phyloP scores from a whole-genome alignment of 2,329 filamentous ascomycete species.

The Phaeophleospora eucalypticola region DNA sequence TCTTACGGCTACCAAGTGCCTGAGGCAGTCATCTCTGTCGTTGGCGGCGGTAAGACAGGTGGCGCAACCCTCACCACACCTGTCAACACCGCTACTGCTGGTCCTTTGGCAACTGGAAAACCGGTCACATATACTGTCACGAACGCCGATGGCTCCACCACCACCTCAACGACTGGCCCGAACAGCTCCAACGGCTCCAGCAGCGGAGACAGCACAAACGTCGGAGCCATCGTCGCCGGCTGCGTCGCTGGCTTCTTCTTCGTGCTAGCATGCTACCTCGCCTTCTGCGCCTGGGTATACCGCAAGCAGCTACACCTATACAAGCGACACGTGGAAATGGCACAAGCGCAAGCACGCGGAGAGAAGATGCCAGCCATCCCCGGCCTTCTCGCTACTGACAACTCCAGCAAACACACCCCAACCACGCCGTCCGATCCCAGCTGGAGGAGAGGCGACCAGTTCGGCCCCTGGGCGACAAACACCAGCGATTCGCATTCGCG shows the following conservation, averaged over 20 bases:
- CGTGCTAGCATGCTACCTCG: slow-evolving; percentile 60
- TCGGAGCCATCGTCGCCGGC: slow-evolving; percentile 55
- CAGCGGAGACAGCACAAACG: slow-evolving; percentile 37
- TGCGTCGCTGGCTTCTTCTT: slow-evolving; percentile 64
- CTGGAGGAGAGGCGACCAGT: slow-evolving; percentile 5
- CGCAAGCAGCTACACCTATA: slow-evolving; percentile 66
- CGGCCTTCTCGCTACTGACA: slow-evolving; percentile 25
- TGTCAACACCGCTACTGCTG: slow-evolving; percentile 58
- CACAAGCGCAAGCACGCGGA: slow-evolving; percentile 44
- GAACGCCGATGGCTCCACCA: slow-evolving; percentile 38
- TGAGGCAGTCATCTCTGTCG: slow-evolving; percentile 56
- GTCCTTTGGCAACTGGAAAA: slow-evolving; percentile 67
- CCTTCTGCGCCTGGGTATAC: slow-evolving; percentile 71
- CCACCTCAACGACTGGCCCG: slow-evolving; percentile 45
- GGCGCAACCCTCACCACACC: slow-evolving; percentile 67
- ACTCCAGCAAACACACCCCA: slow-evolving; percentile 13
- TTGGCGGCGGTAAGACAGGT: slow-evolving; percentile 64
- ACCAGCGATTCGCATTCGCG: slow-evolving; percentile 32
- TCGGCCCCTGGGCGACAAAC: slow-evolving; percentile 15
- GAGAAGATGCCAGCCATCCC: slow-evolving; percentile 32
- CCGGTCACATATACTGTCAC: slow-evolving; percentile 67
- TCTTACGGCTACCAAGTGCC: slow-evolving; percentile 68
- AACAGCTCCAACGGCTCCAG: slow-evolving; percentile 12
- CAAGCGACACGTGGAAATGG: slow-evolving; percentile 63
- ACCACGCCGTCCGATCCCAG: slow-evolving; percentile 15